A percentile compares a stretch with the other conserved stretches of the same genome.
Evolutionary conservation across 1,139 yeast genomes (phyloP).

Genomic region (Saccharomyces hybrid): DNA sequence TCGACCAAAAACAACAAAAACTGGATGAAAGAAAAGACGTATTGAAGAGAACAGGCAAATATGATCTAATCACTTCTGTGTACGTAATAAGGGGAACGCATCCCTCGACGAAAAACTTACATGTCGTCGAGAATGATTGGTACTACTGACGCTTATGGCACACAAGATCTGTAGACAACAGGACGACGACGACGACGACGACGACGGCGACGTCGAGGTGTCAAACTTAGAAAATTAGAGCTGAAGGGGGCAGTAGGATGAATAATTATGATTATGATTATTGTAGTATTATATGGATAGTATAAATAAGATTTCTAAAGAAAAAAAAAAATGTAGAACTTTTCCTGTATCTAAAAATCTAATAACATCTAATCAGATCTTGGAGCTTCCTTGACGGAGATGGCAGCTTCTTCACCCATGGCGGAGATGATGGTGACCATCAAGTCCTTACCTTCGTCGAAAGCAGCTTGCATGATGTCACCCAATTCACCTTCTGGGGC

Average conservation of each 20-base stretch:
- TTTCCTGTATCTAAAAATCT: background rate
- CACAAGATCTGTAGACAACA: too few relatives aligned
- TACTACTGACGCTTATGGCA: too few relatives aligned
- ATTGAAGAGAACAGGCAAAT: too few relatives aligned
- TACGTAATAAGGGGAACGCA: too few relatives aligned
- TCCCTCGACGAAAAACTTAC: too few relatives aligned
- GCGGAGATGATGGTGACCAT: constrained; percentile 93
- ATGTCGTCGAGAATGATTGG: too few relatives aligned
- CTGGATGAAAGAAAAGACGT: too few relatives aligned
- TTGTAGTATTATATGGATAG: background rate
- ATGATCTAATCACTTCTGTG: too few relatives aligned
- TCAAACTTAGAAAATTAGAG: too few relatives aligned
- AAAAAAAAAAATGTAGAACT: background rate
- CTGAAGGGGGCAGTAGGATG: background rate
- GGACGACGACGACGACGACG: too few relatives aligned
- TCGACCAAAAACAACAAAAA: too few relatives aligned
- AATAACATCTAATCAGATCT: constrained; percentile 37
- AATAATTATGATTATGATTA: background rate
- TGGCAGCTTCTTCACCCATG: constrained; percentile 99
- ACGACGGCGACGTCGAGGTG: too few relatives aligned
- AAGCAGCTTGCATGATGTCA: constrained; percentile 80
- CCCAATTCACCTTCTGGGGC: constrained; percentile 98
- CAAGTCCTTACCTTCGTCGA: constrained; percentile 97
- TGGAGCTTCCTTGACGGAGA: constrained; percentile 97
- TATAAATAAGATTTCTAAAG: background rate